A percentile compares a stretch with the other conserved stretches of the same genome.
Evolutionary conservation across 805 yeast species (phyloP).

Genomic region (Helenozyma baotianmanensis): DNA sequence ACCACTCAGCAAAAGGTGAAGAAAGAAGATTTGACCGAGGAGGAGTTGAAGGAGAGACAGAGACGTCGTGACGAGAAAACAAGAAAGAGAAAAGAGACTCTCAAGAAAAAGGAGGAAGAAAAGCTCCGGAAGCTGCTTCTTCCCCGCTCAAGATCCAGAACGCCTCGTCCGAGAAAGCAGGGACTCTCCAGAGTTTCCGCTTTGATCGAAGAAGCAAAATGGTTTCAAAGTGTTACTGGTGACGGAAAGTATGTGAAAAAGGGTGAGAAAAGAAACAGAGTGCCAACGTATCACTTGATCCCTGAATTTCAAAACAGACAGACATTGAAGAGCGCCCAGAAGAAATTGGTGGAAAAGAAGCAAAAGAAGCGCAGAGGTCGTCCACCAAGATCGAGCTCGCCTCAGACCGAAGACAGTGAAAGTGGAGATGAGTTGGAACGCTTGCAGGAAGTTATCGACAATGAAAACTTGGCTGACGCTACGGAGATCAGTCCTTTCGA

Average conservation of each 20-base stretch:
- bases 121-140: neutral
- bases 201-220: conserved; percentile 24
- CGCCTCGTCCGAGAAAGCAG: neutral
- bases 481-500: conserved; percentile 36
- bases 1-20: conserved; percentile 6
- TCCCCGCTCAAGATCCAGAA: neutral
- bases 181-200: conserved; percentile 5
- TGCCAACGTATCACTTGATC: conserved; percentile 21
- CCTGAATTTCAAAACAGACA: conserved; percentile 21
- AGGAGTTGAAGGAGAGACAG: conserved; percentile 2
- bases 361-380: conserved; percentile 4
- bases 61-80: conserved; percentile 2
- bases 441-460: conserved; percentile 14
- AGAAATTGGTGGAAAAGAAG: conserved; percentile 13
- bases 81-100: conserved; percentile 1
- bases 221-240: conserved; percentile 40
- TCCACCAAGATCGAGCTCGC: conserved; percentile 1
- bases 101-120: conserved; percentile 3
- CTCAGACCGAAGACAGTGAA: conserved; percentile 10
- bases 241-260: conserved; percentile 26
- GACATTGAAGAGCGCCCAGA: conserved; percentile 10
- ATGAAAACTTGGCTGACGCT: conserved; percentile 20
- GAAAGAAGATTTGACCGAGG: neutral
- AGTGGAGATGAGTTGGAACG: conserved; percentile 10
- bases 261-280: conserved; percentile 32